Evolutionary conservation across 2,329 filamentous ascomycete species (phyloP).

Genomic region (Spiromastix sp.): DNA sequence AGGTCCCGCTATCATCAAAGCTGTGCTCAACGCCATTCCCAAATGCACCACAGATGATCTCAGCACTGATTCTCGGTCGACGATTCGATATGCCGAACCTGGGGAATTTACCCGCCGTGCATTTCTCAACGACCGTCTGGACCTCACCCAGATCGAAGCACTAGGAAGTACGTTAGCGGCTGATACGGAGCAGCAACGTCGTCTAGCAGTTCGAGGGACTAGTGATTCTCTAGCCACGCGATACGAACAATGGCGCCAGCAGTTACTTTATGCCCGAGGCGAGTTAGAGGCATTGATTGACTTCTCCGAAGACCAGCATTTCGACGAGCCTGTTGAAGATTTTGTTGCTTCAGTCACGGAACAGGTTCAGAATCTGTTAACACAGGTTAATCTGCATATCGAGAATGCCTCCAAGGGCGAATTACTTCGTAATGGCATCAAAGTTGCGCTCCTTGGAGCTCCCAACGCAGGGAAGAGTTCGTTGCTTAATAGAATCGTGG

Average conservation of each 20-base stretch:
- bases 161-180: slow-evolving; percentile 51
- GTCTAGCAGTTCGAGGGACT: slow-evolving; percentile 69
- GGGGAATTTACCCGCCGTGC: slow-evolving; percentile 92
- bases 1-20: slow-evolving; percentile 76
- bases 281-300: slow-evolving; percentile 94
- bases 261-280: slow-evolving; percentile 69
- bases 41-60: slow-evolving; percentile 16
- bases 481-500: slow-evolving; percentile 79
- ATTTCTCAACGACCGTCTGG: slow-evolving; percentile 76
- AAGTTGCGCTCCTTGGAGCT: slow-evolving; percentile 75
- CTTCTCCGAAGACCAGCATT: slow-evolving; percentile 94
- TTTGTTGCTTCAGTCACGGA: slow-evolving; percentile 59
- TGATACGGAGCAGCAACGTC: slow-evolving; percentile 85
- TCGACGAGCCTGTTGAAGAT: slow-evolving; percentile 72
- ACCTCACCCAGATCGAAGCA: slow-evolving; percentile 71
- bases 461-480: slow-evolving; percentile 96
- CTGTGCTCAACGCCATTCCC: slow-evolving; percentile 69
- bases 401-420: slow-evolving; percentile 72
- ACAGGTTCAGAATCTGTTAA: slow-evolving; percentile 53
- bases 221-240: slow-evolving; percentile 58
- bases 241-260: slow-evolving; percentile 74
- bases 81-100: slow-evolving; percentile 78
- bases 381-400: slow-evolving; percentile 58
- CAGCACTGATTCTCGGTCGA: neutral
- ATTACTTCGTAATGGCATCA: slow-evolving; percentile 73